phyloP scores from a whole-genome alignment of 1,284 basidiomycete genomes.

The Cutaneotrichosporon cavernicola region DNA sequence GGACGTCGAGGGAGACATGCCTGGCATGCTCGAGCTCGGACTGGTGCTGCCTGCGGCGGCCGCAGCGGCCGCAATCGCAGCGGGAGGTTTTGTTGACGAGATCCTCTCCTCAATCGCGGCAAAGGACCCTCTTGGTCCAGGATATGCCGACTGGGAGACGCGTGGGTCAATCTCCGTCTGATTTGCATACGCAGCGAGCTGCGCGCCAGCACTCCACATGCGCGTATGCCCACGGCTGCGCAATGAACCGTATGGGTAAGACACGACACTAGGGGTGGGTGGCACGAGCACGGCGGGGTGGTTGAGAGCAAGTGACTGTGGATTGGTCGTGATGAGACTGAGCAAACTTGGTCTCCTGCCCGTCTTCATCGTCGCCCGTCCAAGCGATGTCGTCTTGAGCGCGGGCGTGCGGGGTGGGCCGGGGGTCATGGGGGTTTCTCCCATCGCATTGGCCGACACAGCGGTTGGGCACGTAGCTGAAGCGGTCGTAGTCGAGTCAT shows the following conservation, averaged over 20 bases:
- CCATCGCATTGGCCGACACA: constrained; percentile 3
- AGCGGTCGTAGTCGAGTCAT: constrained; percentile 21
- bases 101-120: constrained; percentile 32
- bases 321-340: constrained; percentile 39
- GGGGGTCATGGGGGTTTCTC: constrained; percentile 38
- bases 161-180: constrained; percentile 19
- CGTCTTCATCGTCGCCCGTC: constrained; percentile 12
- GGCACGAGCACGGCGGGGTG: constrained; percentile 25
- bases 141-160: constrained; percentile 27
- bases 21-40: constrained; percentile 10
- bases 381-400: constrained; percentile 1
- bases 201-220: constrained; percentile 33
- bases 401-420: constrained; percentile 20
- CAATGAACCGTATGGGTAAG: constrained; percentile 26
- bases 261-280: constrained; percentile 33
- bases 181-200: constrained; percentile 14
- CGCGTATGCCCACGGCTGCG: constrained; percentile 27
- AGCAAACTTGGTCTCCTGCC: constrained; percentile 39
- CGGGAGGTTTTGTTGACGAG: neutral
- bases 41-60: neutral
- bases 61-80: neutral
- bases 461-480: constrained; percentile 22
- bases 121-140: constrained; percentile 20
- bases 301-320: constrained; percentile 18
- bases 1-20: constrained; percentile 22